Conservation (phyloP, 805 yeast genomes). For the Priceomyces medius region DNA sequence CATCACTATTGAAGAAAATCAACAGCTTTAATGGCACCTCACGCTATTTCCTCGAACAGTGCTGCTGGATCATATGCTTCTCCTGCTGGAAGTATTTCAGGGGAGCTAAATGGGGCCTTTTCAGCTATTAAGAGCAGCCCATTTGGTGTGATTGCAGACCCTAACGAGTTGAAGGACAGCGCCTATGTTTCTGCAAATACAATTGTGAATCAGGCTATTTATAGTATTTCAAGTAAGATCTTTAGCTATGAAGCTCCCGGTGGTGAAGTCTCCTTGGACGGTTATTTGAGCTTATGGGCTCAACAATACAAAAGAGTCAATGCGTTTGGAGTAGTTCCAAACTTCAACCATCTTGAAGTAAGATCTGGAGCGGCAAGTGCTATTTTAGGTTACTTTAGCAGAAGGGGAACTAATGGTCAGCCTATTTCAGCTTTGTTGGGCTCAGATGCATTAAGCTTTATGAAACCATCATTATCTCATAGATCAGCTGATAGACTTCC, state of each 20-base stretch:
- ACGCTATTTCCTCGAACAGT: constrained; percentile 10
- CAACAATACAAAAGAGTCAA: constrained; percentile 48
- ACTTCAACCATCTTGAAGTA: constrained; percentile 60
- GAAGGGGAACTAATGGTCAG: constrained; percentile 32
- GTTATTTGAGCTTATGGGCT: constrained; percentile 61
- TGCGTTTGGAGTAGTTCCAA: constrained; percentile 58
- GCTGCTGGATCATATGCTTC: not conserved
- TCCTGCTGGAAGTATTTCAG: constrained; percentile 5
- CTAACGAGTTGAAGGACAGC: constrained; percentile 46
- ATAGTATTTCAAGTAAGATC: constrained; percentile 49
- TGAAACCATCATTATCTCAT: constrained; percentile 58
- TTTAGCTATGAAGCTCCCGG: constrained; percentile 71
- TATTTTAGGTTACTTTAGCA: constrained; percentile 65
- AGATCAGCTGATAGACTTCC: constrained; percentile 44
- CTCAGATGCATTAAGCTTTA: constrained; percentile 63
- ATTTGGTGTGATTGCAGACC: constrained; percentile 62
- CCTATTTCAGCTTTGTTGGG: constrained; percentile 56
- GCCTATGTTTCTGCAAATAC: constrained; percentile 56
- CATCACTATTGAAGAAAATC: not conserved
- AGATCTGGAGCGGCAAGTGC: constrained; percentile 83
- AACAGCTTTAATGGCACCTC: constrained; percentile 12
- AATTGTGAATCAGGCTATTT: constrained; percentile 54
- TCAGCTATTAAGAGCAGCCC: constrained; percentile 34
- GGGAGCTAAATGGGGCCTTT: not conserved
- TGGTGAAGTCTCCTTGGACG: constrained; percentile 59